These are phyloP conservation scores for Torulaspora quercuum DNA, from an alignment of 805 yeast species.

Conservation along the genomic window DNA sequence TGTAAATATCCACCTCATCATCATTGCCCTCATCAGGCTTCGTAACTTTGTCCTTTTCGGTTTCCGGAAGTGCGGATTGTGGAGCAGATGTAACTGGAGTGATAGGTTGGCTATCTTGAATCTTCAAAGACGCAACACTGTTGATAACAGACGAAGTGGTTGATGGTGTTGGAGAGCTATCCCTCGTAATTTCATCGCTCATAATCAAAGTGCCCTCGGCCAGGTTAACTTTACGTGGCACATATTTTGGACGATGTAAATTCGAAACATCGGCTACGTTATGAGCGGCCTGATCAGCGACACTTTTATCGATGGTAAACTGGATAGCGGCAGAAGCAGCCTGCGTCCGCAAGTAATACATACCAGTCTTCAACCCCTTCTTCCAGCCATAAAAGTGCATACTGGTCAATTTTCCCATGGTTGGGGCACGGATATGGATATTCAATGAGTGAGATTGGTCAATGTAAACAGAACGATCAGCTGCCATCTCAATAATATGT, in stretches of 20 bases:
- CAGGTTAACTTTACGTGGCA: slow-evolving; percentile 26
- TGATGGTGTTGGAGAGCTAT: slow-evolving; percentile 38
- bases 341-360: slow-evolving; percentile 95
- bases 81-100: slow-evolving; percentile 30
- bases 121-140: slow-evolving; percentile 44
- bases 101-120: slow-evolving; percentile 34
- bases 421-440: slow-evolving; percentile 81
- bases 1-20: slow-evolving; percentile 67
- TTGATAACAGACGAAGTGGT: slow-evolving; percentile 37
- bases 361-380: slow-evolving; percentile 96
- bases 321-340: slow-evolving; percentile 97
- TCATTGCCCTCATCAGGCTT: slow-evolving; percentile 25
- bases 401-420: slow-evolving; percentile 93
- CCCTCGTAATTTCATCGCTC: slow-evolving; percentile 20
- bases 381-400: slow-evolving; percentile 99
- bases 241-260: slow-evolving; percentile 40
- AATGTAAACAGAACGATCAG: slow-evolving; percentile 73
- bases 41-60: slow-evolving; percentile 40
- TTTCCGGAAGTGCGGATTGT: slow-evolving; percentile 37
- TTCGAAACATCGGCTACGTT: slow-evolving; percentile 36
- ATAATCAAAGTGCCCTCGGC: slow-evolving; percentile 19
- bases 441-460: slow-evolving; percentile 94
- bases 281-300: slow-evolving; percentile 88
- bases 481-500: slow-evolving; percentile 77
- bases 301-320: slow-evolving; percentile 78